Conservation (phyloP, 176 grass and related monocot genomes). For the Musa troglodytarum region DNA sequence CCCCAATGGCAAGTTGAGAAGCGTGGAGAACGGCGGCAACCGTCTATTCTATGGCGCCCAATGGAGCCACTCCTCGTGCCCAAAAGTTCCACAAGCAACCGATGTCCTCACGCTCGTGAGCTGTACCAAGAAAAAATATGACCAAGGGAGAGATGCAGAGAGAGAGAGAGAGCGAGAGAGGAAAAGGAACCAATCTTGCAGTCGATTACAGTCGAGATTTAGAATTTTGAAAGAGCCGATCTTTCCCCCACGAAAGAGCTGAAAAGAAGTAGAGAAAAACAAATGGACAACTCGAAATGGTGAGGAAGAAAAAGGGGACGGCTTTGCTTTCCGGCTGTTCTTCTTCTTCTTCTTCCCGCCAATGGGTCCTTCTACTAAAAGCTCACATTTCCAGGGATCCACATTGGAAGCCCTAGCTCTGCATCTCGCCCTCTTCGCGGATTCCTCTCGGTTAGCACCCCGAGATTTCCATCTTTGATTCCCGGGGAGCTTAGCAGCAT, state of each 20-base stretch:
- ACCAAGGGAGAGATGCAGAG: conserved; percentile 1
- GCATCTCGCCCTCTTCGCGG: background rate
- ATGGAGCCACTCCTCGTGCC: conserved; percentile 40
- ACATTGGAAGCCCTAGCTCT: background rate
- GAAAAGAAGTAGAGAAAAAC: too few relatives aligned
- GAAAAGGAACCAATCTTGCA: background rate
- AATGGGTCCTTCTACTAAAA: background rate
- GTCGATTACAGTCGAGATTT: background rate
- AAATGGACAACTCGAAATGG: too few relatives aligned
- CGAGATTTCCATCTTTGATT: background rate
- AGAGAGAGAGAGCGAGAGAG: background rate
- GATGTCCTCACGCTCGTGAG: conserved; percentile 52
- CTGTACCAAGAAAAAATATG: conserved; percentile 43
- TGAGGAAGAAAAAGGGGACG: background rate
- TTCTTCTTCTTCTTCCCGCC: background rate
- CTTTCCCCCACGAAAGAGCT: background rate
- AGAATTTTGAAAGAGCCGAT: background rate
- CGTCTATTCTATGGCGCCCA: conserved; percentile 48
- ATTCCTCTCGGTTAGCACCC: background rate
- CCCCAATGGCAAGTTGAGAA: background rate
- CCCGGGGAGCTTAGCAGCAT: background rate
- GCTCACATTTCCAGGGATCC: conserved; percentile 3
- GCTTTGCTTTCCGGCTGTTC: background rate
- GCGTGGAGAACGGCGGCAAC: background rate
- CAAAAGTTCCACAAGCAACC: conserved; percentile 33